Evolutionary conservation across 345 rosid species (phyloP), one percentile per base, ranked within the genome.

Genomic region (Geranium brycei): DNA sequence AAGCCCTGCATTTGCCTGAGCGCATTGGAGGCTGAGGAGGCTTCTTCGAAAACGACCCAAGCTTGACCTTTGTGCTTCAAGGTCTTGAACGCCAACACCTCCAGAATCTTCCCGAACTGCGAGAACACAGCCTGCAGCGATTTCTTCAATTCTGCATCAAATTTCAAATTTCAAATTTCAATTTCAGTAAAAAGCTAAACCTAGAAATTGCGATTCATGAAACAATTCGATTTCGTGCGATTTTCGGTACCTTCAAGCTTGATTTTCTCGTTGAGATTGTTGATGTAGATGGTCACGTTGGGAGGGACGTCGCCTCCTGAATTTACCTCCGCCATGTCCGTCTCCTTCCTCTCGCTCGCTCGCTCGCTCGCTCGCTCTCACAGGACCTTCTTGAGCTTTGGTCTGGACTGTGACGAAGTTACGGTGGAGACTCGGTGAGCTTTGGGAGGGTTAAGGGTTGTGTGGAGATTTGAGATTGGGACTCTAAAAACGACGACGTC

Each of bases 1-100:
- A 88, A 95, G 0, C 80, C 87, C 69, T 95, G 95, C 99, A 95
- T 95, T 69, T 86, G 81, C 69, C 86, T 71, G 18, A 95, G 75
- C 65, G 96, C 97, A 51, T 70, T 79, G 17, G 88, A 74, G 19
- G 97, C 97, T 19, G 97, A 87, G 6, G 74, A 73, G 3, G 78
- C 81, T 58, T 91, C 86, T 70, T 91, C 91, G 61, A 95, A 95
- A 38, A 95, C 79, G 17, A 95, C 86, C 99, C 99, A 95, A 78
- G 97, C 96, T 79, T 95, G 99, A 4, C 99, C 99, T 76, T 95
- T 88, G 73, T 91, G 99, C 75, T 95, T 95, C 80, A 95, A 66
- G 23, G 97, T 95, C 88, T 88, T 90, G 81, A 88, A 95, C 10
- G 97, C 96, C 72, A 84, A 62, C 19, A 95, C 87, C 66, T 91